Base-by-base conservation (phyloP, 176 grass and related monocot genomes). In the Oryza brachyantha region DNA sequence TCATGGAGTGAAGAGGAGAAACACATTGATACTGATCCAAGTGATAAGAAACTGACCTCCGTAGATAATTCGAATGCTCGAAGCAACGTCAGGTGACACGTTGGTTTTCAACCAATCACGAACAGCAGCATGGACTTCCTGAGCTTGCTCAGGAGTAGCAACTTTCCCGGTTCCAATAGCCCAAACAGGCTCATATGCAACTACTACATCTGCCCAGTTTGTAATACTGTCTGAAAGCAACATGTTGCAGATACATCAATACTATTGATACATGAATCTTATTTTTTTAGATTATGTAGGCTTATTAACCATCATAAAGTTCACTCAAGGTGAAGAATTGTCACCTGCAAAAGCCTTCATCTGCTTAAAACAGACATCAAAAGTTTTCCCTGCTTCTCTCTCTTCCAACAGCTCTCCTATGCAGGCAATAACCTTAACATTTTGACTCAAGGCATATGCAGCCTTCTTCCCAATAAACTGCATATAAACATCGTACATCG, bases 151-250 rank as follows among this genome's bases (percentile, higher is more conserved):
- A 13, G 96, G 96, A 81, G 75, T 85, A 52, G 96, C 96, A 37
- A 99, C 96, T 74, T 99, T 99, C 58, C 96, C 96, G 0, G 92
- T 95, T 77, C 96, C 90, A 85, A 99, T 99, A 75, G 96, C 96
- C 96, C 96, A 99, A 29, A 99, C 96, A 64, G 96, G 96, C 84
- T 99, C 96, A 27, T 99, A 99, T 10, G 96, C 92, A 79, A 99
- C 93, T 12, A 99, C 96, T 42, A 99, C 92, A 54, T 99, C 68
- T 24, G 58, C 52, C 96, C 96, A 99, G 83, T 88, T 84, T 48
- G 92, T 81, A 50, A 99, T 80, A 72, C 60, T 95, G 76, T 95
- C 96, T 99, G 90, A 71, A 91, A 86, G 68, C 37, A 74, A 61
- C 59, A 84, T 48, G n/a, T 70, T 54, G 22, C 8, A 85, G 11